These are phyloP conservation scores for Atkinsonella hypoxylon DNA, from an alignment of 2,329 filamentous ascomycete genomes.

Conservation along the genomic window DNA sequence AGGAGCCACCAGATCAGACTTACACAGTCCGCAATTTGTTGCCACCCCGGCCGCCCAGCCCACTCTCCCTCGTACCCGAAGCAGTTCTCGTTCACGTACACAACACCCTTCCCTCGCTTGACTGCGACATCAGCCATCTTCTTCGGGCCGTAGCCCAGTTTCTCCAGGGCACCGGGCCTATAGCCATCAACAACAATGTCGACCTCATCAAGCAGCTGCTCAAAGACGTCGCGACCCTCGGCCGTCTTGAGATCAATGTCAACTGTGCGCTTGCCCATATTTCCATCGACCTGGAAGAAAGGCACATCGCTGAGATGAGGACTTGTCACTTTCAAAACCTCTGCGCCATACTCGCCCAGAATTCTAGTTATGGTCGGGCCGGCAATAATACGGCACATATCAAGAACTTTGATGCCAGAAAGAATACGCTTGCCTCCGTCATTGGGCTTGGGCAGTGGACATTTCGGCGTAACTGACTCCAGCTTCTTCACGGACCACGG, in stretches of 20 bases:
- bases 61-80: constrained; percentile 52
- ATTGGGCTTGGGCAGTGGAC: constrained; percentile 24
- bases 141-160: constrained; percentile 50
- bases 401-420: constrained; percentile 58
- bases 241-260: constrained; percentile 49
- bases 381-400: constrained; percentile 65
- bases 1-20: constrained; percentile 5
- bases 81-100: constrained; percentile 62
- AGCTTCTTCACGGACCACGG: constrained; percentile 39
- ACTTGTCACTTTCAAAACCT: constrained; percentile 61
- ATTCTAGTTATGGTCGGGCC: constrained; percentile 61
- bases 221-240: constrained; percentile 42
- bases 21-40: constrained; percentile 57
- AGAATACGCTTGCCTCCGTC: constrained; percentile 21
- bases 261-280: constrained; percentile 56
- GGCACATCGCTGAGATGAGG: constrained; percentile 57
- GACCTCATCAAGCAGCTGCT: constrained; percentile 45
- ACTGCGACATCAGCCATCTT: constrained; percentile 39
- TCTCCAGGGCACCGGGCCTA: constrained; percentile 51
- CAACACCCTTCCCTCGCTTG: constrained; percentile 46
- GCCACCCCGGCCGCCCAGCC: constrained; percentile 55
- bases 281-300: constrained; percentile 61
- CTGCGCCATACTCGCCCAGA: constrained; percentile 63
- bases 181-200: constrained; percentile 60
- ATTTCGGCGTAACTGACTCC: constrained; percentile 36